Evolutionary conservation across 23 red algal genomes (phyloP).

Genomic region (Rhodosorus marinus): DNA sequence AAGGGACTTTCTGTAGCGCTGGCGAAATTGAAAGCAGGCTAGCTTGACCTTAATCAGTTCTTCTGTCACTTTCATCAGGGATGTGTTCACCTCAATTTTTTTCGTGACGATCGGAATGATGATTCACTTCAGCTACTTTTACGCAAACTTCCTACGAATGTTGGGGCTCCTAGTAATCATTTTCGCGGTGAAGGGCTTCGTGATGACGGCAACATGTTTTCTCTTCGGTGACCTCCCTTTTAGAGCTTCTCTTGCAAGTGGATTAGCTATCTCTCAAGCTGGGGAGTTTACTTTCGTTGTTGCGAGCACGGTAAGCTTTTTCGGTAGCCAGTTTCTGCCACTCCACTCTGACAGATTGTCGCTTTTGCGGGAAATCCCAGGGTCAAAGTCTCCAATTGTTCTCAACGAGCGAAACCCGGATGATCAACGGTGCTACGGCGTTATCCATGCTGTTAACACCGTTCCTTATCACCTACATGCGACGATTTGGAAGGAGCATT

Average conservation of each 20-base stretch:
- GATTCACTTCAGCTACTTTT: slow-evolving; percentile 77
- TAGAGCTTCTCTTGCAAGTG: slow-evolving; percentile 34
- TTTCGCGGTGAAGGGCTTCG: slow-evolving; percentile 25
- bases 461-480: slow-evolving; percentile 29
- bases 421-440: slow-evolving; percentile 66
- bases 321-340: too few species aligned
- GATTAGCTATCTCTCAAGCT: slow-evolving; percentile 33
- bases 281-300: slow-evolving; percentile 76
- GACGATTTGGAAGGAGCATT: too few species aligned
- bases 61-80: too few species aligned
- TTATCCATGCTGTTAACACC: slow-evolving; percentile 59
- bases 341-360: too few species aligned
- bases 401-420: slow-evolving; percentile 34
- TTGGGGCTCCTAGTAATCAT: slow-evolving; percentile 36
- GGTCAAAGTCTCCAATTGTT: slow-evolving; percentile 53
- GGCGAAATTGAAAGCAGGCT: too few species aligned
- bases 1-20: too few species aligned
- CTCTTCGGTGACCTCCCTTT: slow-evolving; percentile 27
- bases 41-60: too few species aligned
- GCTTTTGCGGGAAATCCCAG: too few species aligned
- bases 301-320: too few species aligned
- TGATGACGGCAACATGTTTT: slow-evolving; percentile 21
- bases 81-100: slow-evolving; percentile 48
- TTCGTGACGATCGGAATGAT: slow-evolving; percentile 72
- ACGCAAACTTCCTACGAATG: slow-evolving; percentile 37